Percentiles rank a stretch among this genome's conserved stretches.
These are phyloP conservation scores for Saraca asoca DNA, from an alignment of 331 rosid species.

Conservation along the genomic window DNA sequence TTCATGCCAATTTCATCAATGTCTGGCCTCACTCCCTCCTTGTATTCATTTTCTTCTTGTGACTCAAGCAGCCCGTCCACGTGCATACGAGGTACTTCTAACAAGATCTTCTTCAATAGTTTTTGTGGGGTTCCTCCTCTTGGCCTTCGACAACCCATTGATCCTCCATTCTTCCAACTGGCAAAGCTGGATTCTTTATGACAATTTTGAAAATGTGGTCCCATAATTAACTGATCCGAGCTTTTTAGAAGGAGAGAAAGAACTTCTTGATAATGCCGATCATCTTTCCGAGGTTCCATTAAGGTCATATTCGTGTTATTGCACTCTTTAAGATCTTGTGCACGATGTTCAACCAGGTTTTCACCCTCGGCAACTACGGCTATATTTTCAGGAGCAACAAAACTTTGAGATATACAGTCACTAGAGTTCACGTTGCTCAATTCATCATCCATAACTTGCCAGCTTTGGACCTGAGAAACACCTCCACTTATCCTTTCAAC, in stretches of 20 bases:
- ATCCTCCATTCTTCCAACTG: constrained; percentile 57
- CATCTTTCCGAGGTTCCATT: constrained; percentile 46
- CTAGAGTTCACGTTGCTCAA: constrained; percentile 72
- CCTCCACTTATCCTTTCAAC: constrained; percentile 50
- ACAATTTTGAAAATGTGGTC: constrained; percentile 43
- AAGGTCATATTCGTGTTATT: constrained; percentile 49
- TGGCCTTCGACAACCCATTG: constrained; percentile 42
- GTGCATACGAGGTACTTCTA: constrained; percentile 77
- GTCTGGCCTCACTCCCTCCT: constrained; percentile 63
- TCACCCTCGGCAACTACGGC: constrained; percentile 40
- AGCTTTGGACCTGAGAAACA: constrained; percentile 68
- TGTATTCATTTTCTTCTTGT: constrained; percentile 59
- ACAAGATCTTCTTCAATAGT: constrained; percentile 67
- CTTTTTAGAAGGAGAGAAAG: constrained; percentile 61
- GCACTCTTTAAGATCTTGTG: constrained; percentile 43
- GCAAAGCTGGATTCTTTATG: constrained; percentile 56
- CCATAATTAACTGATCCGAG: constrained; percentile 56
- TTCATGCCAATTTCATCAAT: constrained; percentile 59
- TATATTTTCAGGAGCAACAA: constrained; percentile 51
- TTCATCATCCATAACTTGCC: constrained; percentile 79
- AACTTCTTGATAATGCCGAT: constrained; percentile 62
- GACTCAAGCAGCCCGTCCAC: constrained; percentile 43
- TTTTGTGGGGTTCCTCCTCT: constrained; percentile 50
- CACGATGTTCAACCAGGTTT: constrained; percentile 30
- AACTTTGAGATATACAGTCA: constrained; percentile 80